Conservation (phyloP, 2,329 filamentous ascomycete genomes). For the Coniochaeta prunicola region DNA sequence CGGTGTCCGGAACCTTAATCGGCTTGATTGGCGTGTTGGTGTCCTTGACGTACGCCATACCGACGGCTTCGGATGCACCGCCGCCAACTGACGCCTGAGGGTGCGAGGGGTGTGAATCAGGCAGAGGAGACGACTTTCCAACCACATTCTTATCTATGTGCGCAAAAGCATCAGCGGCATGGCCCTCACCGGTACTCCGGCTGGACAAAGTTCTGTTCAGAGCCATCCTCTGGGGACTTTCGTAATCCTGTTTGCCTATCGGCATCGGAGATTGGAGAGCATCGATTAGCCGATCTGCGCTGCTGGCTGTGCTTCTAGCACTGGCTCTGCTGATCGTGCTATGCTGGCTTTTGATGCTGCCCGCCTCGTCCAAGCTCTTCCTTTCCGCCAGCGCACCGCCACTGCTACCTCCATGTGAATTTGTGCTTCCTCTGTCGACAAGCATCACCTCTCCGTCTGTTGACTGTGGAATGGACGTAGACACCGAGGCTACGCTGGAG, state of each 20-base stretch:
- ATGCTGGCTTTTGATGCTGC: constrained; percentile 40
- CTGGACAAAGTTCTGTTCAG: constrained; percentile 1
- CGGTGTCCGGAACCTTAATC: constrained; percentile 36
- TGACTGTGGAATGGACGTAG: constrained; percentile 19
- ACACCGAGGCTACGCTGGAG: constrained; percentile 22
- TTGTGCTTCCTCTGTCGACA: constrained; percentile 37
- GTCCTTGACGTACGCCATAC: constrained; percentile 32
- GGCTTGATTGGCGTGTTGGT: constrained; percentile 37
- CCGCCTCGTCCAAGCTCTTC: constrained; percentile 27
- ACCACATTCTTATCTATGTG: neutral
- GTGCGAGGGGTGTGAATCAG: neutral
- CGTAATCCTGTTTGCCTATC: constrained; percentile 14
- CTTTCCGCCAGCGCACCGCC: constrained; percentile 12
- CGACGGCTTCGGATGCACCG: constrained; percentile 11
- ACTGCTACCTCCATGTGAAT: neutral
- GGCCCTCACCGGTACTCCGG: neutral
- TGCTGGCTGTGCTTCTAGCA: constrained; percentile 32
- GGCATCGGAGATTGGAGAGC: constrained; percentile 56
- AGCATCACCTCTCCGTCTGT: constrained; percentile 53
- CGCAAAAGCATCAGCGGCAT: neutral
- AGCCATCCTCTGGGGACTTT: neutral
- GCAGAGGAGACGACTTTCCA: neutral
- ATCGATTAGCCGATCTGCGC: constrained; percentile 65
- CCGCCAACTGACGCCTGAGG: neutral
- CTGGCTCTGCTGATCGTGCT: constrained; percentile 33